Evolutionary conservation across 345 rosid genomes (phyloP), one percentile per base, ranked within the genome.

Genomic region (Heritiera fomes): DNA sequence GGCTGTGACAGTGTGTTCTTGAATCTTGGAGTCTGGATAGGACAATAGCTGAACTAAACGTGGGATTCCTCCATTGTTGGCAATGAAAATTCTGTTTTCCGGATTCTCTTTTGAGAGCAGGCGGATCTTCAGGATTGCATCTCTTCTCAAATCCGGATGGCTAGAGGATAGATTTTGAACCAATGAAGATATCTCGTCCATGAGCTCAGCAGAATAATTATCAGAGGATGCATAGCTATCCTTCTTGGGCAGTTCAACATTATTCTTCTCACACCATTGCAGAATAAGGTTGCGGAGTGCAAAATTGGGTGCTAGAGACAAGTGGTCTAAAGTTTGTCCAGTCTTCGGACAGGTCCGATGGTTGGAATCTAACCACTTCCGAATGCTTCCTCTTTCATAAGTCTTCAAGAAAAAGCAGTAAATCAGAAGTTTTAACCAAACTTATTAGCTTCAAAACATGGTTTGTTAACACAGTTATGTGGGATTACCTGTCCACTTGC

Each of bases 1-100:
- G 6, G 91, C 94, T 5, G 94, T 90, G 20, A 89, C 94, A 1
- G 94, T 73, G n/a, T 90, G 91, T 55, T 89, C 94, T 76, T 86
- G 92, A 78, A 88, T 82, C 76, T 82, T 82, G 10, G 82, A 77
- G 41, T 90, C 89, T 2, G 85, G 89, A 75, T 64, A 84, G 7
- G 85, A 83, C 83, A 90, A 56, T 20, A 89, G 89, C 77, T 84
- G 83, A 66, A 90, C 85, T 78, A 89, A 69, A 0, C 78, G 88
- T 8, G 83, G 79, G 83, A 89, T 84, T 60, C 86, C 94, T 38
- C 94, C 92, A 17, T 43, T 72, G 58, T 78, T 87, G 46, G 91
- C 94, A 3, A 90, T 87, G 68, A 85, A 73, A 65, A 87, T 77
- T 82, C 94, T 82, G 87, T 90, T 87, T 49, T 86, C 91, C 2